Conservation (phyloP, 108 stramenopile genomes). For the Pseudonitzschia delicatissima region DNA sequence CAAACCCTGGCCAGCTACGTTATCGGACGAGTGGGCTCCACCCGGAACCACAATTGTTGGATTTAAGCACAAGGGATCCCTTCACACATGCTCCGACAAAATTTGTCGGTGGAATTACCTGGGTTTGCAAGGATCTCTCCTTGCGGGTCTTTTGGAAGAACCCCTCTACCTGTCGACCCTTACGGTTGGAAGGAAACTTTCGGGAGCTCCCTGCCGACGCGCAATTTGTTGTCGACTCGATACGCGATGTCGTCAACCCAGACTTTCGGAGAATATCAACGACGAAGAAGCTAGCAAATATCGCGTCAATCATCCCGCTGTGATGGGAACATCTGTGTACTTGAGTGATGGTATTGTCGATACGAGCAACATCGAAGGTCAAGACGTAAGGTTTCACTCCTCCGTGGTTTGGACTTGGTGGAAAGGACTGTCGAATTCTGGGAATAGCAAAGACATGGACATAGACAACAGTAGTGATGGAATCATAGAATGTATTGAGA, state of each 20-base stretch:
- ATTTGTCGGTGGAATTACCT: conserved; percentile 80
- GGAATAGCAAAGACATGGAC: no score
- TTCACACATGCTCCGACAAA: conserved; percentile 65
- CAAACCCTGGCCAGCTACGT: conserved; percentile 66
- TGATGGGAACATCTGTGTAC: conserved; percentile 84
- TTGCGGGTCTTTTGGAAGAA: conserved; percentile 50
- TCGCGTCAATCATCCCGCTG: conserved; percentile 62
- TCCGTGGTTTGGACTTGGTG: conserved; percentile 64
- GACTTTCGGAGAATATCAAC: background rate
- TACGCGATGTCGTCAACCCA: conserved; percentile 31
- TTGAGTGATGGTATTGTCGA: conserved; percentile 56
- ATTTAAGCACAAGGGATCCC: conserved; percentile 22
- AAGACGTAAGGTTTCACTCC: conserved; percentile 83
- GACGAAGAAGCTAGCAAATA: conserved; percentile 4
- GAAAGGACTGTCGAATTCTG: conserved; percentile 26
- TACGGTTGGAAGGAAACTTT: conserved; percentile 82
- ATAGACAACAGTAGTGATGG: background rate
- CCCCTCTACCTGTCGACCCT: conserved; percentile 63
- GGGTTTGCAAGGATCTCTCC: conserved; percentile 76
- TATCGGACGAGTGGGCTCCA: conserved; percentile 81
- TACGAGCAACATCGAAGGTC: conserved; percentile 45
- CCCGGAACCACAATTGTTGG: conserved; percentile 66
- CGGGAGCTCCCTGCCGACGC: conserved; percentile 56
- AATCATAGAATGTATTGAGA: conserved; percentile 26
- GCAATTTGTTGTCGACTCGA: conserved; percentile 78